Evolutionary conservation across 768 basidiomycete genomes (phyloP).

Genomic region (Aureoboletus auriporus): DNA sequence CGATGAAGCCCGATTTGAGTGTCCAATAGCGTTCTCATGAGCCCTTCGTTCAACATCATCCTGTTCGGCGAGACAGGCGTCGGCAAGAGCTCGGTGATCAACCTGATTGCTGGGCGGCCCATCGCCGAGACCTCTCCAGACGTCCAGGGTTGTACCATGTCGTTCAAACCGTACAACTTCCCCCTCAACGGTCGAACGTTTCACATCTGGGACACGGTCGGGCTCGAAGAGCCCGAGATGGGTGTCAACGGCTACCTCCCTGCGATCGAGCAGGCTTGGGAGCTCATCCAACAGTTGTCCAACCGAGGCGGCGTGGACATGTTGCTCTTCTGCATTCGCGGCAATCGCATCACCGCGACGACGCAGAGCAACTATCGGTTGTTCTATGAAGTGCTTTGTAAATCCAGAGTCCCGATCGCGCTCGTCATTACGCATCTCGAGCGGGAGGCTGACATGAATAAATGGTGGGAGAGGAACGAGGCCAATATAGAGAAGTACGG

Average conservation of each 20-base stretch:
- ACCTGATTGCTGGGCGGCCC: conserved; percentile 25
- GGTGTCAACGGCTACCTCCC: conserved; percentile 23
- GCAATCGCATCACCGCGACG: conserved; percentile 35
- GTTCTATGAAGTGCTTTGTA: conserved; percentile 42
- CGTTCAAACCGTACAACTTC: conserved; percentile 25
- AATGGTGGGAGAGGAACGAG: conserved; percentile 32
- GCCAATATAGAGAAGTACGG: conserved; percentile 20
- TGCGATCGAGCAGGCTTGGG: conserved; percentile 27
- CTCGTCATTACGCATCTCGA: conserved; percentile 38
- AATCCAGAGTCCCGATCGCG: conserved; percentile 27
- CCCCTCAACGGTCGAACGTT: conserved; percentile 12
- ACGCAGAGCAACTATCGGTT: conserved; percentile 38
- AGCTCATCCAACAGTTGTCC: conserved; percentile 31
- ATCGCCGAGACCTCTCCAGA: conserved; percentile 25
- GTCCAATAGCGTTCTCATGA: conserved; percentile 5
- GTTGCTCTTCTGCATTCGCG: conserved; percentile 40
- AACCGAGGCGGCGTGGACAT: conserved; percentile 36
- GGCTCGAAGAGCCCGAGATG: conserved; percentile 30
- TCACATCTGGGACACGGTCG: conserved; percentile 33
- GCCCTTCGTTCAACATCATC: conserved; percentile 33
- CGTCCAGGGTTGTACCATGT: conserved; percentile 37
- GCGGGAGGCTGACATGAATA: conserved; percentile 30
- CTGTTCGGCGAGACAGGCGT: conserved; percentile 43
- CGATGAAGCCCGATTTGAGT: conserved; percentile 17
- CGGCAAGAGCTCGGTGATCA: conserved; percentile 34